A percentile compares a stretch with the other conserved stretches of the same genome.
Conservation (phyloP, 108 stramenopile species). For the Cyclotella baltica region DNA sequence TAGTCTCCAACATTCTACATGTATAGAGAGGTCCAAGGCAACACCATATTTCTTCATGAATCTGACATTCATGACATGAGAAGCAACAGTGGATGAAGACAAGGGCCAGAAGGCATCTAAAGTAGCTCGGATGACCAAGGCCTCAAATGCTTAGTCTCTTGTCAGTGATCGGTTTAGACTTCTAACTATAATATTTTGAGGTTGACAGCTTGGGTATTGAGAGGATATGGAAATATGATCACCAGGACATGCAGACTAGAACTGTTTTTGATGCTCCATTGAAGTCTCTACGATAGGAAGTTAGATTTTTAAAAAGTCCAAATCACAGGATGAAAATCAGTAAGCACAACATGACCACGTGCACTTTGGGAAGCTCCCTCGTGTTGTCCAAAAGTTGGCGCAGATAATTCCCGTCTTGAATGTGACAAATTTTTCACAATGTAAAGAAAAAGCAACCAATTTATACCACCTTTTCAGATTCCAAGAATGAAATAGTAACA, state of each 20-base stretch:
- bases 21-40: background rate
- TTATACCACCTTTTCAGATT: slow-evolving; percentile 1
- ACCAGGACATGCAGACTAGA: background rate
- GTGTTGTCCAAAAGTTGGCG: background rate
- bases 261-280: too few relatives aligned
- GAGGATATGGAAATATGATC: background rate
- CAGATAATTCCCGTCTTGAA: background rate
- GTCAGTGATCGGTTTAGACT: background rate
- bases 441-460: background rate
- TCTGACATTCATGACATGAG: background rate
- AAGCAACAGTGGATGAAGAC: background rate
- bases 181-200: background rate
- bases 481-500: slow-evolving; percentile 8
- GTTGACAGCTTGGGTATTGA: background rate
- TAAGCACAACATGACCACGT: background rate
- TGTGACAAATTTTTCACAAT: background rate
- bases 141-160: background rate
- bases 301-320: background rate
- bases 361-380: background rate
- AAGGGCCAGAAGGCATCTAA: slow-evolving; percentile 6
- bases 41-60: background rate
- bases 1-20: too few relatives aligned
- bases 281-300: too few relatives aligned
- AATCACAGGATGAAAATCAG: too few relatives aligned
- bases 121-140: background rate